A percentile compares a stretch with the other conserved stretches of the same genome.
Evolutionary conservation across 139 green algal species (phyloP).

Genomic region (Microglena sp.): DNA sequence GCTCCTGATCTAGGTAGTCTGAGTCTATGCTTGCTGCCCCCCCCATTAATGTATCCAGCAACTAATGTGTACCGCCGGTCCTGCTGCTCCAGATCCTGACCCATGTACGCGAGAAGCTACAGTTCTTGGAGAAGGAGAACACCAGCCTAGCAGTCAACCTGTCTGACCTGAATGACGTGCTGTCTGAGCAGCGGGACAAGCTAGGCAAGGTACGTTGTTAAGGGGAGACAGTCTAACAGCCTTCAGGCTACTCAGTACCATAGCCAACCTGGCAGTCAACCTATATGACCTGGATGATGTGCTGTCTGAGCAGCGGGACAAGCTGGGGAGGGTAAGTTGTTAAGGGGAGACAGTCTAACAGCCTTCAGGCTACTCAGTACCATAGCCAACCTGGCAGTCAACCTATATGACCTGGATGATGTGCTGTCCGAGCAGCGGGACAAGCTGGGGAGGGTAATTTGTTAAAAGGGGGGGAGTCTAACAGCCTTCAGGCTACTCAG

Average conservation of each 20-base stretch:
- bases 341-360: too few species aligned
- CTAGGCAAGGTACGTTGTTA: slow-evolving; percentile 10
- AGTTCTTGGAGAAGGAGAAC: slow-evolving; percentile 69
- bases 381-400: slow-evolving; percentile 10
- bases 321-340: too few species aligned
- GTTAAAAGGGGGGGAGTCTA: neutral
- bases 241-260: neutral
- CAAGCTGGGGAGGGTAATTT: slow-evolving; percentile 9
- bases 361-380: too few species aligned
- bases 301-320: slow-evolving; percentile 26
- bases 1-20: too few species aligned
- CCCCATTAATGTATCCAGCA: too few species aligned
- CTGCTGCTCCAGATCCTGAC: slow-evolving; percentile 70
- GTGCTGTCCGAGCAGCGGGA: slow-evolving; percentile 31
- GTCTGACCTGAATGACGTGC: slow-evolving; percentile 21
- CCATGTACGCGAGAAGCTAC: slow-evolving; percentile 78
- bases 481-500: neutral
- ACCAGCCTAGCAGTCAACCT: slow-evolving; percentile 20
- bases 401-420: slow-evolving; percentile 29
- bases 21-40: too few species aligned
- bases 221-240: neutral
- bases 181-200: slow-evolving; percentile 28
- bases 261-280: slow-evolving; percentile 17
- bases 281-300: slow-evolving; percentile 24
- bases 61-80: too few species aligned